A percentile compares a stretch with the other conserved stretches of the same genome.
Evolutionary conservation across 2,329 filamentous ascomycete genomes (phyloP).

Genomic region (Cladosporium sp.): DNA sequence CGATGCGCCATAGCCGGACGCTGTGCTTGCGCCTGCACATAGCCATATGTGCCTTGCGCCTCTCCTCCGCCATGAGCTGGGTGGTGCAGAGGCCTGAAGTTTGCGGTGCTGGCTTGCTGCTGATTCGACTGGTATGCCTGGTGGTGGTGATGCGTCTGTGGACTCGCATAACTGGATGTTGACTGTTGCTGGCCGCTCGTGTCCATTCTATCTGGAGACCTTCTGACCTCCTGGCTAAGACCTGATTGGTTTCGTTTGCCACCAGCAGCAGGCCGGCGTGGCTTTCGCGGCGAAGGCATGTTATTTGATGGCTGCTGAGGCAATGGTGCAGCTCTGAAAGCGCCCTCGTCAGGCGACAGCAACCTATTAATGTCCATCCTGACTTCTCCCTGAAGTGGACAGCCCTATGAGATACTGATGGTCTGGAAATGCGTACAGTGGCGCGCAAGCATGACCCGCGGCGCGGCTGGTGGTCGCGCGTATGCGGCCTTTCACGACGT

Average conservation of each 20-base stretch:
- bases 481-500: not conserved
- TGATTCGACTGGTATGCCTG: constrained; percentile 19
- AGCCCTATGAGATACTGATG: not conserved
- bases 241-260: constrained; percentile 40
- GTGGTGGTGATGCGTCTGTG: constrained; percentile 20
- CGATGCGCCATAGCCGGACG: constrained; percentile 36
- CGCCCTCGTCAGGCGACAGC: constrained; percentile 49
- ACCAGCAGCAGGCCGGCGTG: constrained; percentile 25
- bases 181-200: constrained; percentile 20
- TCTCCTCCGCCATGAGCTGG: constrained; percentile 19
- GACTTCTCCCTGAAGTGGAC: not conserved
- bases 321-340: constrained; percentile 27
- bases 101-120: constrained; percentile 22
- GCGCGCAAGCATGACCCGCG: constrained; percentile 9
- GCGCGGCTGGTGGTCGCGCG: constrained; percentile 9
- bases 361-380: constrained; percentile 54
- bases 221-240: constrained; percentile 44
- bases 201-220: constrained; percentile 37
- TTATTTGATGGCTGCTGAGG: not conserved
- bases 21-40: constrained; percentile 17
- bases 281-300: constrained; percentile 18
- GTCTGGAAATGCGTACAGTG: not conserved
- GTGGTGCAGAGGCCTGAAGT: constrained; percentile 27
- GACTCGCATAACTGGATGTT: constrained; percentile 18
- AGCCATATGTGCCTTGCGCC: constrained; percentile 8